Conservation (phyloP, 805 yeast genomes). For the Blastobotrys peoriensis region DNA sequence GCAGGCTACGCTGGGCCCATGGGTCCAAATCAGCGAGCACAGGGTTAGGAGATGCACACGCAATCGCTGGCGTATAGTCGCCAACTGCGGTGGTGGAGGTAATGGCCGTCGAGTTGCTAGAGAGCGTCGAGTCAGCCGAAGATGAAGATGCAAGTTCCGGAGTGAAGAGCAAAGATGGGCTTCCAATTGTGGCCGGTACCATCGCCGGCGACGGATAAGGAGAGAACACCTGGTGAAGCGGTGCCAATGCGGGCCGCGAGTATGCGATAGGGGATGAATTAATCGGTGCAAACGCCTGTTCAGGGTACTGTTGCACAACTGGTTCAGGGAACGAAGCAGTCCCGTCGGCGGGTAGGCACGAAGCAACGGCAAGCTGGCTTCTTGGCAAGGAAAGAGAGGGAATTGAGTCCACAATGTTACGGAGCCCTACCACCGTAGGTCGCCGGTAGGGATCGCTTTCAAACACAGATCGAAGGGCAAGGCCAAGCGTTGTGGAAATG, state of each 20-base stretch:
- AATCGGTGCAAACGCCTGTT: too few relatives aligned
- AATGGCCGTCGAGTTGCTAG: not conserved
- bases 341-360: too few relatives aligned
- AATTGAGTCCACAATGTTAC: constrained; percentile 9
- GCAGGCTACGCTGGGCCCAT: not conserved
- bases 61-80: not conserved
- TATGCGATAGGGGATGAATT: too few relatives aligned
- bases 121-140: not conserved
- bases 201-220: not conserved
- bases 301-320: too few relatives aligned
- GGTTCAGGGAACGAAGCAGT: too few relatives aligned
- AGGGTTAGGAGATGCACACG: not conserved
- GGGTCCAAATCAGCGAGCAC: not conserved
- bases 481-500: constrained; percentile 55
- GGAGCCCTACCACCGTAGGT: constrained; percentile 11
- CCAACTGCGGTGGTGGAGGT: not conserved
- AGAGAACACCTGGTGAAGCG: not conserved
- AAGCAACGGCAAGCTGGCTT: too few relatives aligned
- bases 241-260: too few relatives aligned
- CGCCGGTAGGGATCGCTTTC: constrained; percentile 10
- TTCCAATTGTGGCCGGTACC: too few relatives aligned
- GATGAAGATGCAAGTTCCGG: constrained; percentile 1
- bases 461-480: constrained; percentile 14
- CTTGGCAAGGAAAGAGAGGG: constrained; percentile 5
- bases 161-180: not conserved